Percentiles rank a stretch among this genome's conserved stretches.
Conservation (phyloP, 768 basidiomycete species). For the Suillus subaureus region DNA sequence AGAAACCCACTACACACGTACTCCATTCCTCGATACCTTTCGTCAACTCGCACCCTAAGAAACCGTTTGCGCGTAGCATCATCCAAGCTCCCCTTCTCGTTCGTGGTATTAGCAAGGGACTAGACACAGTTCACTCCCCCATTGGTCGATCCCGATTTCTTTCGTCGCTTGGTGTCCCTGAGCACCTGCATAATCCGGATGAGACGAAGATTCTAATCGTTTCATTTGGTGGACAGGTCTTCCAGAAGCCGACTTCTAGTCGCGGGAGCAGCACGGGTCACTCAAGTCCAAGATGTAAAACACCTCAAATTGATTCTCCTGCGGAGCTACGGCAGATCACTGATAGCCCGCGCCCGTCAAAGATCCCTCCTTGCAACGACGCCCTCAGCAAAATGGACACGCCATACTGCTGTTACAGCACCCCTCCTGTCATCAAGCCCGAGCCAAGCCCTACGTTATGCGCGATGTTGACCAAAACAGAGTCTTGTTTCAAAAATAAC, state of each 20-base stretch:
- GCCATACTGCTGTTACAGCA: conserved; percentile 56
- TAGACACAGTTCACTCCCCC: conserved; percentile 48
- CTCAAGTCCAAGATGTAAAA: conserved; percentile 32
- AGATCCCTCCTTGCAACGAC: conserved; percentile 19
- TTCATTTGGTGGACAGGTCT: conserved; percentile 80
- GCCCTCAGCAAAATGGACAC: conserved; percentile 38
- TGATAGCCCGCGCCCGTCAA: not conserved
- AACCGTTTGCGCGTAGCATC: conserved; percentile 38
- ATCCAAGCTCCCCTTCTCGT: conserved; percentile 70
- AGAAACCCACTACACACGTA: conserved; percentile 28
- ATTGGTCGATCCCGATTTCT: conserved; percentile 60
- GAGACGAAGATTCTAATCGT: conserved; percentile 69
- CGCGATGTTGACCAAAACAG: conserved; percentile 1
- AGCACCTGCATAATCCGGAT: conserved; percentile 44
- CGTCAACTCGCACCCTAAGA: conserved; percentile 16
- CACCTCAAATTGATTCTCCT: conserved; percentile 3
- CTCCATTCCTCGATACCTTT: conserved; percentile 50
- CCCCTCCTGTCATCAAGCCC: conserved; percentile 46
- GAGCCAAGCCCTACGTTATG: not conserved
- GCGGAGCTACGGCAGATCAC: not conserved
- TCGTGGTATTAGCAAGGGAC: conserved; percentile 47
- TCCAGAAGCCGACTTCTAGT: conserved; percentile 48
- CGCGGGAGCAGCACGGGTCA: conserved; percentile 39
- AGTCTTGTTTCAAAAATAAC: not conserved
- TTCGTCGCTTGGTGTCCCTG: conserved; percentile 58